These are phyloP conservation scores for Suillus discolor DNA, from an alignment of 768 basidiomycete genomes.

Conservation along the genomic window DNA sequence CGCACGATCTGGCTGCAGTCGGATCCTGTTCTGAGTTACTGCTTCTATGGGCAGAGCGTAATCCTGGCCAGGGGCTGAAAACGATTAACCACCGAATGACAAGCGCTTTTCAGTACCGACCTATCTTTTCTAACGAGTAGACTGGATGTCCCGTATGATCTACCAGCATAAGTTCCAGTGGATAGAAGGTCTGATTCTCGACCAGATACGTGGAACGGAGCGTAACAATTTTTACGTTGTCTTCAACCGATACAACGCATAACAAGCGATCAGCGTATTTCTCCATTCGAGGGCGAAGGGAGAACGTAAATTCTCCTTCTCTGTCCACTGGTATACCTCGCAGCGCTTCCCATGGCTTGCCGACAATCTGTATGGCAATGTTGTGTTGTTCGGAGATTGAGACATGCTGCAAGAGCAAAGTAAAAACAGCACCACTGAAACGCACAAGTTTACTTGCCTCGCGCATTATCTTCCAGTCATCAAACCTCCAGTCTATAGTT, in stretches of 20 bases:
- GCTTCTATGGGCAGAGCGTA: constrained; percentile 91
- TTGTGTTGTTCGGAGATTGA: constrained; percentile 72
- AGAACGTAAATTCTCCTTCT: constrained; percentile 90
- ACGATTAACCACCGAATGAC: constrained; percentile 5
- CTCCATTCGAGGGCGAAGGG: constrained; percentile 77
- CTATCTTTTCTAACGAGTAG: constrained; percentile 81
- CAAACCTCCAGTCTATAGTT: constrained; percentile 92
- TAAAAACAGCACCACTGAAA: background rate
- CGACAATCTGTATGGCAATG: constrained; percentile 82
- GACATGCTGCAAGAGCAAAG: constrained; percentile 37
- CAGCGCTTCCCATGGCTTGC: constrained; percentile 88
- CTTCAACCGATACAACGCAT: constrained; percentile 86
- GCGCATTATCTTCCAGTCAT: constrained; percentile 92
- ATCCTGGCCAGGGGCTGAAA: constrained; percentile 75
- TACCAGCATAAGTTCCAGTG: constrained; percentile 88
- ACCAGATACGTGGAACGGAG: constrained; percentile 91
- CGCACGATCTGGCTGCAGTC: constrained; percentile 92
- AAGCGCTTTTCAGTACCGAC: constrained; percentile 34
- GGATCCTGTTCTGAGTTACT: constrained; percentile 78
- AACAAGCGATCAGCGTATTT: constrained; percentile 80
- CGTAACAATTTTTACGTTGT: constrained; percentile 93
- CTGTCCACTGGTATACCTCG: constrained; percentile 88
- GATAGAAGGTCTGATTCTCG: constrained; percentile 89
- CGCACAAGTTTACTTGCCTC: constrained; percentile 57
- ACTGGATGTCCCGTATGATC: constrained; percentile 84